Percentiles rank a stretch among this genome's conserved stretches.
phyloP scores from a whole-genome alignment of 768 basidiomycete species.

The Suillus placidus region DNA sequence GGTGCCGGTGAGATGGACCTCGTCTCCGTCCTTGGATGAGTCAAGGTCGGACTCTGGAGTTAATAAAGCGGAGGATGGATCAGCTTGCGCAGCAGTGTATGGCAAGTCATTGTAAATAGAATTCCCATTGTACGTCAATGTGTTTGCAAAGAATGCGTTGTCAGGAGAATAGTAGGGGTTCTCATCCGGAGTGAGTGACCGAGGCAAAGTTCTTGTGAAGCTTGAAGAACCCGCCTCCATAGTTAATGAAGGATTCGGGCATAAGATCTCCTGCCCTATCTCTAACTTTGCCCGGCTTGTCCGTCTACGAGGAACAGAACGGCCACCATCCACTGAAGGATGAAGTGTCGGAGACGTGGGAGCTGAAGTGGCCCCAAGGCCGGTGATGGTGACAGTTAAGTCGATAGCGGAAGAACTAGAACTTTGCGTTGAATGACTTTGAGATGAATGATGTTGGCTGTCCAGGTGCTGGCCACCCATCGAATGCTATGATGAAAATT shows the following conservation, averaged over 20 bases:
- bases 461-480: constrained; percentile 14
- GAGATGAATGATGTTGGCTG: constrained; percentile 5
- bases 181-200: constrained; percentile 32
- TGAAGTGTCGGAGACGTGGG: constrained; percentile 55
- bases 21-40: constrained; percentile 57
- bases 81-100: constrained; percentile 42
- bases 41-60: constrained; percentile 35
- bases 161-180: constrained; percentile 54
- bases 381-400: constrained; percentile 48
- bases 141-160: constrained; percentile 40
- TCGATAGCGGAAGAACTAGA: constrained; percentile 62
- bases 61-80: constrained; percentile 56
- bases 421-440: constrained; percentile 27
- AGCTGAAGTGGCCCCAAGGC: constrained; percentile 43
- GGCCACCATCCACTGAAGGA: constrained; percentile 36
- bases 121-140: not conserved
- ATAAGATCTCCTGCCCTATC: constrained; percentile 50
- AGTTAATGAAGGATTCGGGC: constrained; percentile 34
- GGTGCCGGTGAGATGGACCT: constrained; percentile 57
- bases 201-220: constrained; percentile 25
- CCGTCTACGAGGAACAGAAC: constrained; percentile 50
- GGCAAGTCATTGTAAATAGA: constrained; percentile 9
- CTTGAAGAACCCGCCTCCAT: constrained; percentile 26
- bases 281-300: constrained; percentile 59
- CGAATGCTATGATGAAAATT: not conserved